A percentile compares a stretch with the other conserved stretches of the same genome.
phyloP scores from a whole-genome alignment of 2,329 filamentous ascomycete species.

The Cordyceps cicadae region DNA sequence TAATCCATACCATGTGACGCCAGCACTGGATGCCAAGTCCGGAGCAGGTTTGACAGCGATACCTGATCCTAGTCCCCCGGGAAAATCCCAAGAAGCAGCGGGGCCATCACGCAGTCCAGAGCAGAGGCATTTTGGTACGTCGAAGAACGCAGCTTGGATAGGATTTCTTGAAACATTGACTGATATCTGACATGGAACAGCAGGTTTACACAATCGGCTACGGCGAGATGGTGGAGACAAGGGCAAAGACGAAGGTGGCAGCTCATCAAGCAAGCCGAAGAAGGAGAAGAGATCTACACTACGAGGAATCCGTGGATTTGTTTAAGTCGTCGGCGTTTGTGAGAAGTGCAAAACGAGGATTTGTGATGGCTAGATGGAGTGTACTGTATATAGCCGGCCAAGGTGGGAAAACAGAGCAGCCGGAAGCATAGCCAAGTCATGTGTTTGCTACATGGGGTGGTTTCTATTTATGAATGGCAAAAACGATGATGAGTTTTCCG shows the following conservation, averaged over 20 bases:
- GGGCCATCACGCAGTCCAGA: slow-evolving; percentile 27
- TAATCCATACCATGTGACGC: slow-evolving; percentile 34
- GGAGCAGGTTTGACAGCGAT: slow-evolving; percentile 21
- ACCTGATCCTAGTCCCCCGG: slow-evolving; percentile 28
- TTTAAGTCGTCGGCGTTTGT: slow-evolving; percentile 14
- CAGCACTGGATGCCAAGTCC: slow-evolving; percentile 30
- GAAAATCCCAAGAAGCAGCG: slow-evolving; percentile 16
- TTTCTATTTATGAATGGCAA: not conserved
- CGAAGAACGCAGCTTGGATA: not conserved
- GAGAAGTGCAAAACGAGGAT: not conserved
- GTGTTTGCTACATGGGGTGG: not conserved
- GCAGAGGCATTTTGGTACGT: slow-evolving; percentile 34
- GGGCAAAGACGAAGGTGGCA: slow-evolving; percentile 32
- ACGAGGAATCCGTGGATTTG: slow-evolving; percentile 34
- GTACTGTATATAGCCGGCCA: not conserved
- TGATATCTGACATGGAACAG: slow-evolving; percentile 20
- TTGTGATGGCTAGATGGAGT: not conserved
- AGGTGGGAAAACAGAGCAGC: not conserved
- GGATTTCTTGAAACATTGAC: no score
- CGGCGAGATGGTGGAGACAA: slow-evolving; percentile 43
- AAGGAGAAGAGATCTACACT: slow-evolving; percentile 31
- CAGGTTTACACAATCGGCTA: slow-evolving; percentile 39
- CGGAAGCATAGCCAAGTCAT: not conserved
- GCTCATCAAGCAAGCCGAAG: slow-evolving; percentile 19
- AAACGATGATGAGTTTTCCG: not conserved